phyloP scores from a whole-genome alignment of 768 basidiomycete genomes.

The Agaricus subrufescens region DNA sequence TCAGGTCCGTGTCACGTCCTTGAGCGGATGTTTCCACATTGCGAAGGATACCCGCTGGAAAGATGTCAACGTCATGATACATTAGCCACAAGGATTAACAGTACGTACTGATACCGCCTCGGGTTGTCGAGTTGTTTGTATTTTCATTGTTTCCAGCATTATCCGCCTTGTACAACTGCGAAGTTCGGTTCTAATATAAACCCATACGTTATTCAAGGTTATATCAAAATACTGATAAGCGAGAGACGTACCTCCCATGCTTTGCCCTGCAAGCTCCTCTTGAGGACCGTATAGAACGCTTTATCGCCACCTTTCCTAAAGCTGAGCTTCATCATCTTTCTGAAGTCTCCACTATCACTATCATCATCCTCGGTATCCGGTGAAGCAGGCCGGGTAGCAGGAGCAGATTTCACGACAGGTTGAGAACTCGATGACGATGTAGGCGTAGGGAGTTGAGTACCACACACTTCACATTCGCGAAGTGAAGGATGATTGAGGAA shows the following conservation, averaged over 20 bases:
- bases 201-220: background rate
- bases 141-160: background rate
- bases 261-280: constrained; percentile 62
- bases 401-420: constrained; percentile 45
- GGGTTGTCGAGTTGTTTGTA: background rate
- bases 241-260: constrained; percentile 60
- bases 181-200: background rate
- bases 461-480: constrained; percentile 80
- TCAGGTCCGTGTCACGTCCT: constrained; percentile 59
- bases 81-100: background rate
- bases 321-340: constrained; percentile 68
- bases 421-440: background rate
- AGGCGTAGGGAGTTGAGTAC: constrained; percentile 52
- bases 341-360: constrained; percentile 21
- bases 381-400: constrained; percentile 60
- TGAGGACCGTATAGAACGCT: constrained; percentile 72
- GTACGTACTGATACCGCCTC: constrained; percentile 14
- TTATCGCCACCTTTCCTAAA: constrained; percentile 92
- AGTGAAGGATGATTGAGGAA: constrained; percentile 85
- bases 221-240: background rate
- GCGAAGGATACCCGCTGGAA: constrained; percentile 75
- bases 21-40: constrained; percentile 66
- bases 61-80: background rate
- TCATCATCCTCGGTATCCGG: constrained; percentile 34
- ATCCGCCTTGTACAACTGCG: background rate